Percentiles rank a stretch among this genome's conserved stretches.
Conservation (phyloP, 805 yeast genomes). For the Teunomyces pallodes region DNA sequence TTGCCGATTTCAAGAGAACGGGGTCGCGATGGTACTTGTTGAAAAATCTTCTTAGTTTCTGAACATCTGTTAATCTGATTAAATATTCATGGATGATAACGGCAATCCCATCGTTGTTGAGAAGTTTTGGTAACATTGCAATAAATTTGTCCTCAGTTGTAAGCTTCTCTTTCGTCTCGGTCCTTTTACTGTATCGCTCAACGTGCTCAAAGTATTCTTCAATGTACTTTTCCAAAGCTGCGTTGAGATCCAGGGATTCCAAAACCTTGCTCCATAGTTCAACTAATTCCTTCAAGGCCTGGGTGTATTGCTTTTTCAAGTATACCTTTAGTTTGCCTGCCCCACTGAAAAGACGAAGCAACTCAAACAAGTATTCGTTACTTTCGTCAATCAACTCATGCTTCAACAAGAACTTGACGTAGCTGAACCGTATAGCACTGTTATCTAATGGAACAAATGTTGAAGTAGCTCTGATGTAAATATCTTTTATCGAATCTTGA, state of each 20-base stretch:
- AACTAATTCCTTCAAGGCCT: conserved; percentile 11
- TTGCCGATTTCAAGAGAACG: conserved; percentile 36
- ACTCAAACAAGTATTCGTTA: conserved; percentile 26
- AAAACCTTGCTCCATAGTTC: conserved; percentile 10
- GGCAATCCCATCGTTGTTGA: conserved; percentile 43
- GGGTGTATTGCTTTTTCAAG: conserved; percentile 18
- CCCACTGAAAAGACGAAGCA: conserved; percentile 25
- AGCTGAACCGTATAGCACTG: conserved; percentile 22
- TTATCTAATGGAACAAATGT: conserved; percentile 34
- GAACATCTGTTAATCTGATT: neutral
- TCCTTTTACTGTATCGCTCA: conserved; percentile 12
- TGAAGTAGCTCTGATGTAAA: conserved; percentile 53
- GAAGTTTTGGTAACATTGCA: conserved; percentile 21
- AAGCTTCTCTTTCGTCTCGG: conserved; percentile 6
- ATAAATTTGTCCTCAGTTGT: conserved; percentile 4
- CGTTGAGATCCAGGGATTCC: neutral
- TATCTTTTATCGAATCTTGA: conserved; percentile 30
- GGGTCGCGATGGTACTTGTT: conserved; percentile 24
- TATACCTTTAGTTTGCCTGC: conserved; percentile 7
- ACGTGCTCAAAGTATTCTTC: conserved; percentile 12
- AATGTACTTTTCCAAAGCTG: conserved; percentile 15
- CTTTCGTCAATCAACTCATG: conserved; percentile 18
- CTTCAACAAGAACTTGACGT: conserved; percentile 21
- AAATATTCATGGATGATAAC: conserved; percentile 35
- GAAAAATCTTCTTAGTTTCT: conserved; percentile 24